phyloP scores from a whole-genome alignment of 139 green algal genomes.

The Chlorella sp. region DNA sequence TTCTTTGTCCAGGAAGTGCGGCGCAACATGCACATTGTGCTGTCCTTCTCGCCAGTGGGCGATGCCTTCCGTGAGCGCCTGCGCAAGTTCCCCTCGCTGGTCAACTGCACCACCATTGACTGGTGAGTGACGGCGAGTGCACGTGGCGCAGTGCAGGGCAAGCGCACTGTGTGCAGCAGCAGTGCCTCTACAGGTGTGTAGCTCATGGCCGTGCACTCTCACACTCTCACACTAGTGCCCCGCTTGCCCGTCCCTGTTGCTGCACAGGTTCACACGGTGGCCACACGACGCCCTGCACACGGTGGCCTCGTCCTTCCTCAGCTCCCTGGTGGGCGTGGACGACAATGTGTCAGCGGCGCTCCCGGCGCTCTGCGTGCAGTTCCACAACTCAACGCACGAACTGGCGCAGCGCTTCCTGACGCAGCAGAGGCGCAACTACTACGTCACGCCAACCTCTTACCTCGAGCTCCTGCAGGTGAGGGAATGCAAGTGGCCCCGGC shows the following conservation, averaged over 20 bases:
- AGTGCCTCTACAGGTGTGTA: background rate
- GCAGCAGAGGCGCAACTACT: slow-evolving; percentile 62
- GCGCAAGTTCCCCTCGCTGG: slow-evolving; percentile 69
- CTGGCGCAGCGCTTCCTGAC: slow-evolving; percentile 40
- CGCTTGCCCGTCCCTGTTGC: background rate
- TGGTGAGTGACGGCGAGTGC: slow-evolving; percentile 36
- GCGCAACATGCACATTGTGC: slow-evolving; percentile 67
- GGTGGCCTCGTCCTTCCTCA: slow-evolving; percentile 41
- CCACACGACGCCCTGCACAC: slow-evolving; percentile 43
- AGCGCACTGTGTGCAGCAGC: no score
- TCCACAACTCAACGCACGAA: slow-evolving; percentile 54
- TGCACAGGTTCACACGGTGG: slow-evolving; percentile 45
- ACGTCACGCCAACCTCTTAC: slow-evolving; percentile 73
- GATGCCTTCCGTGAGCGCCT: slow-evolving; percentile 66
- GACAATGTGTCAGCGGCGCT: slow-evolving; percentile 28
- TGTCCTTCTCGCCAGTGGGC: slow-evolving; percentile 63
- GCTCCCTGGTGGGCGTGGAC: slow-evolving; percentile 26
- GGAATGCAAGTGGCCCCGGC: no score
- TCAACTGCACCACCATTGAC: slow-evolving; percentile 79
- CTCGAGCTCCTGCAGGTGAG: slow-evolving; percentile 59
- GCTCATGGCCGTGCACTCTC: no score
- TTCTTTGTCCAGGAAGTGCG: slow-evolving; percentile 68
- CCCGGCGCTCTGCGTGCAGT: slow-evolving; percentile 55
- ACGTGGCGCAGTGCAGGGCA: no score
- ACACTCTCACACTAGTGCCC: background rate